Evolutionary conservation across 2,329 filamentous ascomycete genomes (phyloP).

Genomic region (Colletotrichum tabaci): DNA sequence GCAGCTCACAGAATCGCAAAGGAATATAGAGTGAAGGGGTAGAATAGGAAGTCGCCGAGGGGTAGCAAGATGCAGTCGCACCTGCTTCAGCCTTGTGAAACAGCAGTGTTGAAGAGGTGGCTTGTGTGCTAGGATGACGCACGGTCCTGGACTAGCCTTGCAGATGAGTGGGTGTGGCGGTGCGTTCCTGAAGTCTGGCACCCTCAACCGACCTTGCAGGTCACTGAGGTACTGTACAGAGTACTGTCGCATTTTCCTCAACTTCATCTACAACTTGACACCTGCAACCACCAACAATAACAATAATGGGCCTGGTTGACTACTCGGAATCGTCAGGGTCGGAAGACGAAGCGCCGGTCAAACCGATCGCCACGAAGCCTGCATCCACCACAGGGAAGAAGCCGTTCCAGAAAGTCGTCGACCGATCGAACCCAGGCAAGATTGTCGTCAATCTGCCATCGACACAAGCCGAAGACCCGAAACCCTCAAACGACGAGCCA

Average conservation of each 20-base stretch:
- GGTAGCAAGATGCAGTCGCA: conserved; percentile 25
- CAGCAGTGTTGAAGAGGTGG: conserved; percentile 26
- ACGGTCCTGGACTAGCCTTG: conserved; percentile 36
- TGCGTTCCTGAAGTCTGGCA: conserved; percentile 8
- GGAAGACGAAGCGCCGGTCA: conserved; percentile 59
- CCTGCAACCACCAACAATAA: neutral
- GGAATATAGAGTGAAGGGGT: neutral
- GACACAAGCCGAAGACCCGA: conserved; percentile 52
- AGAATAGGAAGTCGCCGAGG: conserved; percentile 24
- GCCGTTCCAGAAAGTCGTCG: conserved; percentile 84
- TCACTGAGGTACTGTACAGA: neutral
- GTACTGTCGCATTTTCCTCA: neutral
- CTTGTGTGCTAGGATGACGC: conserved; percentile 31
- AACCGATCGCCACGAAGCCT: conserved; percentile 50
- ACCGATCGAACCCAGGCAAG: conserved; percentile 85
- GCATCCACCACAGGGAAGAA: conserved; percentile 60
- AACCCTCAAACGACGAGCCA: conserved; percentile 64
- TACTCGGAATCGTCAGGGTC: conserved; percentile 87
- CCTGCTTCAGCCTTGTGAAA: conserved; percentile 44
- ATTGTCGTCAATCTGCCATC: conserved; percentile 85
- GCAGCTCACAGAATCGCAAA: conserved; percentile 35
- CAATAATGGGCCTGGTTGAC: conserved; percentile 82
- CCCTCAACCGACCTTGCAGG: neutral
- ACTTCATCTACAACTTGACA: conserved; percentile 3
- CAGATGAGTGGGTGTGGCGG: conserved; percentile 23